Evolutionary conservation across 2,329 filamentous ascomycete genomes (phyloP).

Genomic region (Lizonia empirigonia): DNA sequence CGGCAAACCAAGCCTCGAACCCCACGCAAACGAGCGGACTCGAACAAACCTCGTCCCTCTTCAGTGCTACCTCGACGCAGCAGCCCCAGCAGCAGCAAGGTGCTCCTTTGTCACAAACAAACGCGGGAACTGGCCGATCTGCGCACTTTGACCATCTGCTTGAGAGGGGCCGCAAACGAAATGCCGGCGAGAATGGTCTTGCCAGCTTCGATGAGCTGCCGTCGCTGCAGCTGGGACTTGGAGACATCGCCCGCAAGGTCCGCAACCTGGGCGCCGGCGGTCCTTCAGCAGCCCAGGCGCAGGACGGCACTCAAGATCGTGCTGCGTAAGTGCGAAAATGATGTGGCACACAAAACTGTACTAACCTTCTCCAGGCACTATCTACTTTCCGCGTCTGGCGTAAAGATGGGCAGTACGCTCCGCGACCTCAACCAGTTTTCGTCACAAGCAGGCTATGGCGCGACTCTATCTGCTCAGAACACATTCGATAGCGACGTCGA

Average conservation of each 20-base stretch:
- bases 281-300: slow-evolving; percentile 59
- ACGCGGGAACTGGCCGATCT: slow-evolving; percentile 51
- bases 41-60: slow-evolving; percentile 36
- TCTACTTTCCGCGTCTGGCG: slow-evolving; percentile 88
- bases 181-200: slow-evolving; percentile 67
- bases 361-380: slow-evolving; percentile 70
- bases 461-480: slow-evolving; percentile 46
- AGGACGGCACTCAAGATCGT: slow-evolving; percentile 48
- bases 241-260: slow-evolving; percentile 79
- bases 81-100: slow-evolving; percentile 38
- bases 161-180: slow-evolving; percentile 69
- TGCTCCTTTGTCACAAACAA: slow-evolving; percentile 43
- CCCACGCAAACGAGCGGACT: slow-evolving; percentile 38
- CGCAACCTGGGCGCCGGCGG: slow-evolving; percentile 79
- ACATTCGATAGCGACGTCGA: slow-evolving; percentile 61
- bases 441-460: slow-evolving; percentile 67
- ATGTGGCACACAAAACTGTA: neutral
- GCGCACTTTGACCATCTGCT: slow-evolving; percentile 69
- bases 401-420: slow-evolving; percentile 83
- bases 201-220: slow-evolving; percentile 76
- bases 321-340: slow-evolving; percentile 57
- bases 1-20: slow-evolving; percentile 25
- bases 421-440: slow-evolving; percentile 85
- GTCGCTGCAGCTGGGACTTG: slow-evolving; percentile 85
- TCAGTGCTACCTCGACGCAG: slow-evolving; percentile 33